These are phyloP conservation scores for Cynanchum wilfordii DNA, from an alignment of 257 asterid species.

Conservation along the genomic window DNA sequence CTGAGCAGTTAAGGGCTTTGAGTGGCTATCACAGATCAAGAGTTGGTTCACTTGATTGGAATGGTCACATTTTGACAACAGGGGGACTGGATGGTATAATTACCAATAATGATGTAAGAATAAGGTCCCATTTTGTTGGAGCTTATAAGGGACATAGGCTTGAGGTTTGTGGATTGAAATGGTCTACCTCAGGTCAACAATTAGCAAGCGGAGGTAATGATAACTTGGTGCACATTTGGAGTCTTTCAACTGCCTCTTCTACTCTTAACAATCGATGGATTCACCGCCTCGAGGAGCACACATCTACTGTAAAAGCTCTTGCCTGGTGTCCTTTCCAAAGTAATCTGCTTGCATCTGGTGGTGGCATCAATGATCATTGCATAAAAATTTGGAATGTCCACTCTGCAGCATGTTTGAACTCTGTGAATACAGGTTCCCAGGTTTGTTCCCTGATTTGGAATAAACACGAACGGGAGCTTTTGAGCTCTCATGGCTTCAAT, in stretches of 20 bases:
- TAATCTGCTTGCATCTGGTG: slow-evolving; percentile 47
- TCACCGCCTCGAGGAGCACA: slow-evolving; percentile 33
- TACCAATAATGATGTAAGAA: slow-evolving; percentile 22
- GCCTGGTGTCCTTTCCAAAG: slow-evolving; percentile 55
- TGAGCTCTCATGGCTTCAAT: slow-evolving; percentile 42
- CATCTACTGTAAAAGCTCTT: slow-evolving; percentile 45
- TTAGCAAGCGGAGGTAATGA: slow-evolving; percentile 41
- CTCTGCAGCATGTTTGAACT: slow-evolving; percentile 39
- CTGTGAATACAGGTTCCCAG: slow-evolving; percentile 41
- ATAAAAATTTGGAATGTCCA: slow-evolving; percentile 43
- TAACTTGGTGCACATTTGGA: slow-evolving; percentile 33
- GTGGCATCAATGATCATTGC: slow-evolving; percentile 36
- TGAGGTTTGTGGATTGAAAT: slow-evolving; percentile 29
- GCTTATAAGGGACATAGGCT: slow-evolving; percentile 26
- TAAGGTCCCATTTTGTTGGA: slow-evolving; percentile 9
- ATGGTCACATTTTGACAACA: slow-evolving; percentile 25
- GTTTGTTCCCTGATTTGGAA: slow-evolving; percentile 47
- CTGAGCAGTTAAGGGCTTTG: slow-evolving; percentile 5
- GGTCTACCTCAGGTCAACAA: slow-evolving; percentile 37
- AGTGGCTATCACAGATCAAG: slow-evolving; percentile 6
- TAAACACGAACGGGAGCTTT: slow-evolving; percentile 34
- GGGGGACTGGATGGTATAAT: slow-evolving; percentile 33
- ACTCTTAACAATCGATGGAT: slow-evolving; percentile 30
- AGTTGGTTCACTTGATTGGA: slow-evolving; percentile 25
- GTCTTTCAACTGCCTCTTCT: slow-evolving; percentile 26